Conservation (phyloP, 192 early-diverging fungal genomes). For the Coemansia sp. region DNA sequence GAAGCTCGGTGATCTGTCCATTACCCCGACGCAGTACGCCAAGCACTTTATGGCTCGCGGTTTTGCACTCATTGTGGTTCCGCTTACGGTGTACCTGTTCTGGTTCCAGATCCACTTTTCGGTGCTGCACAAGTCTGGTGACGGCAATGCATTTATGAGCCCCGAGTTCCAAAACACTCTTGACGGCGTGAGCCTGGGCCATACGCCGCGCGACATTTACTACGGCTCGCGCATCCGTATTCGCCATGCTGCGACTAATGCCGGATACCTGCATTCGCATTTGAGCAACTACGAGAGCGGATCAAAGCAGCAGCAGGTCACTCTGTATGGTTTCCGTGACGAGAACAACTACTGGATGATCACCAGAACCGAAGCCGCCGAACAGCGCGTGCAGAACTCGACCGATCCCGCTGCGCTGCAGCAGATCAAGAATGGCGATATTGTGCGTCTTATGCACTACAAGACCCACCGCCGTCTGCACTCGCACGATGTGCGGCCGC, state of each 20-base stretch:
- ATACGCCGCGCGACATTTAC: conserved; percentile 53
- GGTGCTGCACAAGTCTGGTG: conserved; percentile 73
- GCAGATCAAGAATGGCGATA: conserved; percentile 66
- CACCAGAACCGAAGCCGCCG: conserved; percentile 42
- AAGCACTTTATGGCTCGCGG: conserved; percentile 82
- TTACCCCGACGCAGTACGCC: conserved; percentile 55
- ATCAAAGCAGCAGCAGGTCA: conserved; percentile 76
- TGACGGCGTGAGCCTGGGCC: conserved; percentile 58
- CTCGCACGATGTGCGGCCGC: conserved; percentile 69
- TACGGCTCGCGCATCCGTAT: conserved; percentile 49
- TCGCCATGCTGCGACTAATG: conserved; percentile 54
- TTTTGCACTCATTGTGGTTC: conserved; percentile 80
- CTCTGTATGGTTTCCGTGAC: conserved; percentile 79
- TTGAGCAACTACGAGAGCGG: conserved; percentile 66
- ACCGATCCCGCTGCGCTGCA: conserved; percentile 33
- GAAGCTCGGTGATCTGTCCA: conserved; percentile 68
- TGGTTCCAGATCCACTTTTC: conserved; percentile 91
- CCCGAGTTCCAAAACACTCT: conserved; percentile 84
- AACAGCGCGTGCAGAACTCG: conserved; percentile 34
- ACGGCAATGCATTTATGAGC: conserved; percentile 91
- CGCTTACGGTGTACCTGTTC: conserved; percentile 74
- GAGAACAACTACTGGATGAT: conserved; percentile 80
- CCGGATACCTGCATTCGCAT: conserved; percentile 60
- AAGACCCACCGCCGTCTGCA: conserved; percentile 66
- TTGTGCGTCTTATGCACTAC: conserved; percentile 73